Base-by-base conservation (phyloP, 768 basidiomycete species). In the Pisolithus marmoratus region DNA sequence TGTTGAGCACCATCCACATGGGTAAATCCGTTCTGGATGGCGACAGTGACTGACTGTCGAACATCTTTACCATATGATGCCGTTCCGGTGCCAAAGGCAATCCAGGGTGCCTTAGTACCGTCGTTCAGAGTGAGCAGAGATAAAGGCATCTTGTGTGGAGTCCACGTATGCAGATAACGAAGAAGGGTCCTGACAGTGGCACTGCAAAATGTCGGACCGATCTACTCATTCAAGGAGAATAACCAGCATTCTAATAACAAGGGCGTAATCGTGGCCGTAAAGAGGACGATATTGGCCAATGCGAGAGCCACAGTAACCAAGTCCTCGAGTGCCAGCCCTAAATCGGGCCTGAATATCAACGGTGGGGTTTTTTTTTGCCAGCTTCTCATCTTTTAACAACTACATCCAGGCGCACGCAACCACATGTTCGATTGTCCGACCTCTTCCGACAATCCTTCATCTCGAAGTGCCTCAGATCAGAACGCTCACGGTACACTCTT, bases 1-100 rank as follows among this genome's bases (percentile, higher is more conserved):
- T 67, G 48, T 60, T 84, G 82, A 3, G 83, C 83, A n/a, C 80
- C 78, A 59, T 85, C 84, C 17, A 86, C 71, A 60, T 85, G 84
- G 12, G 70, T 79, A 58, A 84, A 73, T 2, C 80, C 80, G 43
- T 68, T 73, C n/a, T 74, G 68, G 48, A 86, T 78, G 19, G 85
- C 84, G 20, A 63, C 53, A 36, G 58, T 64, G 43, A 81, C 70
- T 3, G 68, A 58, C 0, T 53, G 14, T 22, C 70, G 55, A 11
- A 74, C 78, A 54, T 84, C 77, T 54, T 71, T 71, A 12, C 52
- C 48, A 50, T 58, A 79, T 15, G 79, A 66, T 1, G 80, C 80
- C 2, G 81, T 80, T 0, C 84, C 84, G 17, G 80, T 83, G 17
- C 84, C 84, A 54, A 80, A 84, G 1, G 73, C 84, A 24, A 84